Evolutionary conservation across 2,329 filamentous ascomycete genomes (phyloP).

Genomic region (Colletotrichum cuscutae): DNA sequence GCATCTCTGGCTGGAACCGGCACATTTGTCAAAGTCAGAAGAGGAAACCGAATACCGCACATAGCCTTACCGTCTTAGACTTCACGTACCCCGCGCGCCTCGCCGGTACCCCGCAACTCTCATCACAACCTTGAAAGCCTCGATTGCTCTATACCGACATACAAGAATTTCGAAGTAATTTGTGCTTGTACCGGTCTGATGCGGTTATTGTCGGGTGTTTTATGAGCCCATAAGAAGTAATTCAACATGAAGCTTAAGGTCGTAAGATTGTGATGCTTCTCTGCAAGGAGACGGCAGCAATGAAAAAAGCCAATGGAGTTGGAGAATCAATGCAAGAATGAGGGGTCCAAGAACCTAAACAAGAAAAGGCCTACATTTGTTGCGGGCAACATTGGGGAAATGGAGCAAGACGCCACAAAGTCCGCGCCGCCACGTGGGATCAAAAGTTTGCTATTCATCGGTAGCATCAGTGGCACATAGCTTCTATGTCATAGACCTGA

Average conservation of each 20-base stretch:
- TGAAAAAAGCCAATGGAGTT: constrained; percentile 16
- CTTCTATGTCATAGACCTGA: constrained; percentile 18
- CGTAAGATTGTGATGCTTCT: background rate
- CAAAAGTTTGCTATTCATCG: constrained; percentile 20
- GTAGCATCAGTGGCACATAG: constrained; percentile 8
- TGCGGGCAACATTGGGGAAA: background rate
- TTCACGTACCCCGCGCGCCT: constrained; percentile 29
- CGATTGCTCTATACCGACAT: background rate
- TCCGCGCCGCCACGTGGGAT: constrained; percentile 22
- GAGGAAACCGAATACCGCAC: background rate
- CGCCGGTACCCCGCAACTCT: constrained; percentile 30
- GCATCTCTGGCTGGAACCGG: constrained; percentile 2
- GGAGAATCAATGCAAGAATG: constrained; percentile 23
- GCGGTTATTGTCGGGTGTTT: constrained; percentile 26
- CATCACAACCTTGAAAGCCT: constrained; percentile 11
- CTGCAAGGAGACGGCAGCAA: background rate
- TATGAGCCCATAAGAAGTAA: background rate
- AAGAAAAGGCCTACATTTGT: background rate
- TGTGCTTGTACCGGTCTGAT: background rate
- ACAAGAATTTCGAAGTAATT: background rate
- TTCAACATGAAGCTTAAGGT: background rate
- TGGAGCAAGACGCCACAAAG: constrained; percentile 12
- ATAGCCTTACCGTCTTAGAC: constrained; percentile 19
- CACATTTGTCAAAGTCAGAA: background rate
- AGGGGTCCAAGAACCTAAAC: constrained; percentile 23